Evolutionary conservation across 805 yeast species (phyloP), one percentile per base, ranked within the genome.

Genomic region (Priceomyces castillae): DNA sequence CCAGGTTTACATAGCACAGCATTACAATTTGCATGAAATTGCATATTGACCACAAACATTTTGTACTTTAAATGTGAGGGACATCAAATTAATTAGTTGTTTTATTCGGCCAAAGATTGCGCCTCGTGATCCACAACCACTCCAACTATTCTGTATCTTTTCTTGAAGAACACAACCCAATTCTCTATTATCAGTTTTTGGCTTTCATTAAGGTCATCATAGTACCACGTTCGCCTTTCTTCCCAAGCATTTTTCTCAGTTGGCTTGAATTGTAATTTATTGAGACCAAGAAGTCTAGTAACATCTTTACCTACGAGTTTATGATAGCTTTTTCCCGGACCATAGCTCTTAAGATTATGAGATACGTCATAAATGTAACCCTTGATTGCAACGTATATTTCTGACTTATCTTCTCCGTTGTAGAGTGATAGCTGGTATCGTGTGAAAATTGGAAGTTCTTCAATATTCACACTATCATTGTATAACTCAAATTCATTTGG

Each of bases 291-390:
- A 2, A 92, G 84, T 45, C 94, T 67, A 26, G 87, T 78, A 17
- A 87, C 86, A 52, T 88, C 96, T 49, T 77, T 79, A 4, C 92
- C 96, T 7, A 81, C 86, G 34, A 88, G 72, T 5, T 73, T 78
- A 54, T 80, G 81, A 62, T 88, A 89, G 17, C 83, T 81, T 46
- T 80, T 77, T 0, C 90, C 90, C 2, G 84, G 83, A 0, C 95
- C 96, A 58, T 88, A 88, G 31, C 82, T 82, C 12, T 75, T 78
- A 10, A 60, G 52, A 56, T 87, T 88, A 37, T 67, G 58, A 0
- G 86, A 76, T 7, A 89, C 96, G 55, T 88, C 96, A 59, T 86
- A 89, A 9, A 89, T 79, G 2, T 72, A 73, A 16, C 95, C 94
- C 47, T 82, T 81, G 53, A 88, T 82, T 6, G 81, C 94, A 15